These are phyloP conservation scores for Dioszegia crocea DNA, from an alignment of 768 basidiomycete genomes.

Conservation along the genomic window DNA sequence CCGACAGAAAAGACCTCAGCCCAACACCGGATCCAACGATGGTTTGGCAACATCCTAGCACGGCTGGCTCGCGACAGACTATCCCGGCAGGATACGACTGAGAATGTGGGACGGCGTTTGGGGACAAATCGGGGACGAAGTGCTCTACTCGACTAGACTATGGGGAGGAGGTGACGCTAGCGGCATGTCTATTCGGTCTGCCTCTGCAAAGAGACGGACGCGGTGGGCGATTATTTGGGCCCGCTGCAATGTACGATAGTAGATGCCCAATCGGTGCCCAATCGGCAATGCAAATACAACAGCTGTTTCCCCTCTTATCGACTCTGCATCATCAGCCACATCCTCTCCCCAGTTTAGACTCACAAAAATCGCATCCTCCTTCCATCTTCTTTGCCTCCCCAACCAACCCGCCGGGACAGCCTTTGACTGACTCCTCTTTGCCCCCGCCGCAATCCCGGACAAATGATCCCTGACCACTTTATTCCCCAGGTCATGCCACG, in stretches of 20 bases:
- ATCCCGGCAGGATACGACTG: no score
- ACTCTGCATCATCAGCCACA: not conserved
- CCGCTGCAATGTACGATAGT: no score
- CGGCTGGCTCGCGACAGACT: no score
- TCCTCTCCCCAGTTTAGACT: not conserved
- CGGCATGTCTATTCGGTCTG: no score
- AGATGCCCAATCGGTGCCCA: no score
- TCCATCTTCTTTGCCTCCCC: conserved; percentile 59
- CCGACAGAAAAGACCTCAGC: not conserved
- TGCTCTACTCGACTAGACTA: conserved; percentile 3
- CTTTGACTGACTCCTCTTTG: conserved; percentile 52
- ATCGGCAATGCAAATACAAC: no score
- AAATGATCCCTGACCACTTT: conserved; percentile 62
- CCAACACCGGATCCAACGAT: conserved; percentile 8
- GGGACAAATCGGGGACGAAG: not conserved
- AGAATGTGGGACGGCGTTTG: not conserved
- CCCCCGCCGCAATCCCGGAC: conserved; percentile 51
- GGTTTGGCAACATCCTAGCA: not conserved
- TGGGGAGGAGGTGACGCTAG: no score
- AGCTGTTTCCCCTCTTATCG: not conserved
- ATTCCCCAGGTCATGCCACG: conserved; percentile 69
- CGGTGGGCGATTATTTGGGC: no score
- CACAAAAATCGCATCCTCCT: conserved; percentile 28
- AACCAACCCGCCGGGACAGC: conserved; percentile 65
- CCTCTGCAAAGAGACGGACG: no score